Evolutionary conservation across 805 yeast genomes (phyloP).

Genomic region (Zygosaccharomyces bisporus): DNA sequence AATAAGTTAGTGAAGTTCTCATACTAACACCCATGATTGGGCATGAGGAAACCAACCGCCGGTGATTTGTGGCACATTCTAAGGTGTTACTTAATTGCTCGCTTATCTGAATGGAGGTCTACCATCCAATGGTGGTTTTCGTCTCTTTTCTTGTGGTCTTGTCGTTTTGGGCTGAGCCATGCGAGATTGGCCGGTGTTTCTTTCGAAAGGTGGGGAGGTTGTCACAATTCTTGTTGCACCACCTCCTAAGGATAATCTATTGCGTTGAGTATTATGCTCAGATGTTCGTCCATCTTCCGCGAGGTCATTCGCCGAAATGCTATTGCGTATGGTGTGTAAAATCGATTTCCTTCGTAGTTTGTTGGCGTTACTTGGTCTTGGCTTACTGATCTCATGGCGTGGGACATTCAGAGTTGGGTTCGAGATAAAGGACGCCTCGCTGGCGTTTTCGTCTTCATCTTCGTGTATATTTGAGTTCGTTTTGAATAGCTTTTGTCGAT

Average conservation of each 20-base stretch:
- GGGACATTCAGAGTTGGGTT: conserved; percentile 24
- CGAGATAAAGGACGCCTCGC: conserved; percentile 36
- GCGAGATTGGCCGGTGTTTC: conserved; percentile 9
- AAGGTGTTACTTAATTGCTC: neutral
- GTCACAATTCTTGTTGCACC: conserved; percentile 19
- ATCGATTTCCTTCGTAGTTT: conserved; percentile 34
- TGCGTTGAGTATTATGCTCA: conserved; percentile 4
- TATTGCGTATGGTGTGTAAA: conserved; percentile 33
- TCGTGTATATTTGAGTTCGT: conserved; percentile 2
- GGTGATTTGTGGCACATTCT: neutral
- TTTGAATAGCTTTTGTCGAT: neutral
- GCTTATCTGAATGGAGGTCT: conserved; percentile 31
- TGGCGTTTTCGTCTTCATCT: conserved; percentile 29
- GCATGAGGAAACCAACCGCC: too few relatives aligned
- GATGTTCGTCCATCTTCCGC: conserved; percentile 4
- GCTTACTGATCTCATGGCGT: conserved; percentile 8
- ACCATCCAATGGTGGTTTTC: neutral
- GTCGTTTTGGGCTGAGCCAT: conserved; percentile 3
- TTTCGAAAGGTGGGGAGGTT: conserved; percentile 8
- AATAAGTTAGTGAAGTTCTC: too few relatives aligned
- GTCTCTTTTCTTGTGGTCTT: conserved; percentile 3
- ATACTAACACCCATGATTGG: too few relatives aligned
- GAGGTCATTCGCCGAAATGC: conserved; percentile 21
- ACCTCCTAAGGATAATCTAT: conserved; percentile 17
- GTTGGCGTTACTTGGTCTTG: conserved; percentile 10